Evolutionary conservation across 352 stramenopile species (phyloP).

Genomic region (Phytophthora foliorum): DNA sequence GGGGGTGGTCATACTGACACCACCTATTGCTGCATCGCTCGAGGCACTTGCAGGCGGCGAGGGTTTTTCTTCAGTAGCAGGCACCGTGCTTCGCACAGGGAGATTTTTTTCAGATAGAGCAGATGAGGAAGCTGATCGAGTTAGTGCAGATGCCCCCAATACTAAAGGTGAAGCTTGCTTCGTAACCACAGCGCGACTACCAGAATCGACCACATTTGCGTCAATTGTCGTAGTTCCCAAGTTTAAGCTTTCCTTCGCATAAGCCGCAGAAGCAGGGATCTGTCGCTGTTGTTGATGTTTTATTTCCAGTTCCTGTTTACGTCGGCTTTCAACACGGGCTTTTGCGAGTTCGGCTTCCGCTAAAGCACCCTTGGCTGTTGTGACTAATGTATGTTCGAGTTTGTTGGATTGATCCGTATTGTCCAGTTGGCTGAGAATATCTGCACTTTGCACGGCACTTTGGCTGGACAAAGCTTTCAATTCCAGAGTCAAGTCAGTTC

Average conservation of each 20-base stretch:
- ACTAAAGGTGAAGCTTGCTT: neutral
- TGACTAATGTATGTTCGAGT: conserved; percentile 48
- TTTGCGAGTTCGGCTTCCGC: conserved; percentile 80
- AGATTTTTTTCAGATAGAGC: conserved; percentile 18
- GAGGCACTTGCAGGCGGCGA: conserved; percentile 8
- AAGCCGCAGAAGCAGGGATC: neutral
- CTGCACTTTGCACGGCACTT: neutral
- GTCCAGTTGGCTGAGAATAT: neutral
- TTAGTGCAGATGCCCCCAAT: conserved; percentile 12
- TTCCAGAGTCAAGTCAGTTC: neutral
- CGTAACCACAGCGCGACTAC: neutral
- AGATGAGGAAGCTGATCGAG: conserved; percentile 44
- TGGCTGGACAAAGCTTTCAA: conserved; percentile 8
- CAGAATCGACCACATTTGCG: neutral
- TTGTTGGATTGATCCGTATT: conserved; percentile 20
- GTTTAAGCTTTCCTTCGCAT: neutral
- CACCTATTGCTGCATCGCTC: neutral
- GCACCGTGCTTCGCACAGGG: neutral
- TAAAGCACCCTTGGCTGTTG: conserved; percentile 66
- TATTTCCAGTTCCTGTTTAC: conserved; percentile 64
- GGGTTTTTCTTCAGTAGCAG: conserved; percentile 1
- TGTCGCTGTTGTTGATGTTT: conserved; percentile 42
- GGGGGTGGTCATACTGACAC: neutral
- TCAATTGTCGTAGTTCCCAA: neutral
- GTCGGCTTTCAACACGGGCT: conserved; percentile 65